Conservation (phyloP, 805 yeast species). For the Sugiyamaella qingdaonensis region DNA sequence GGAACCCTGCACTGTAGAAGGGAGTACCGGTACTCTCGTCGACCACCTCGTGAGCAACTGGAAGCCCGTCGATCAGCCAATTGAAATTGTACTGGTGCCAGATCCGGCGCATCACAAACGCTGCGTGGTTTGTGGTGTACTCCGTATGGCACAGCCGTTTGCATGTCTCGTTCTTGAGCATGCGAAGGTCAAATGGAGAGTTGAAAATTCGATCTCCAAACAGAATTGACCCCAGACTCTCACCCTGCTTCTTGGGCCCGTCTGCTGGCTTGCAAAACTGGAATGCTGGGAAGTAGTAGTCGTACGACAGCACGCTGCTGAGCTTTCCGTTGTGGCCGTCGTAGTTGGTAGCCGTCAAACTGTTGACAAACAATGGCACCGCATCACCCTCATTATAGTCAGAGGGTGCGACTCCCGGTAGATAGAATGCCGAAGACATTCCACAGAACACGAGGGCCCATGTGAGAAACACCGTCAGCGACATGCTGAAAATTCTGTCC, state of each 20-base stretch:
- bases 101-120: conserved; percentile 73
- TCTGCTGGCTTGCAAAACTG: conserved; percentile 76
- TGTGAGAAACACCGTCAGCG: background rate
- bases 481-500: background rate
- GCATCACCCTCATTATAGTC: conserved; percentile 69
- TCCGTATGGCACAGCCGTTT: conserved; percentile 53
- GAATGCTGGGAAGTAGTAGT: conserved; percentile 73
- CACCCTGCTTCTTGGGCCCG: conserved; percentile 68
- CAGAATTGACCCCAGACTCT: conserved; percentile 85
- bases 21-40: conserved; percentile 57
- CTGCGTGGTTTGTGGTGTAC: conserved; percentile 63
- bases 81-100: conserved; percentile 81
- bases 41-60: conserved; percentile 59
- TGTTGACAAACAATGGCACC: conserved; percentile 81
- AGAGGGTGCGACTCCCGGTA: conserved; percentile 96
- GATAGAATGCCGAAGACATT: conserved; percentile 57
- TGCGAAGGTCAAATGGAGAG: conserved; percentile 78
- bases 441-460: background rate
- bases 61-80: conserved; percentile 94
- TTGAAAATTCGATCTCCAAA: conserved; percentile 95
- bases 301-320: conserved; percentile 33
- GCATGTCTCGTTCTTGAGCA: conserved; percentile 73
- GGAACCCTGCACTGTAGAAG: conserved; percentile 78
- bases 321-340: conserved; percentile 31
- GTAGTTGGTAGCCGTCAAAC: conserved; percentile 70